phyloP scores from a whole-genome alignment of 345 rosid genomes.

The Salix koriyanagi region DNA sequence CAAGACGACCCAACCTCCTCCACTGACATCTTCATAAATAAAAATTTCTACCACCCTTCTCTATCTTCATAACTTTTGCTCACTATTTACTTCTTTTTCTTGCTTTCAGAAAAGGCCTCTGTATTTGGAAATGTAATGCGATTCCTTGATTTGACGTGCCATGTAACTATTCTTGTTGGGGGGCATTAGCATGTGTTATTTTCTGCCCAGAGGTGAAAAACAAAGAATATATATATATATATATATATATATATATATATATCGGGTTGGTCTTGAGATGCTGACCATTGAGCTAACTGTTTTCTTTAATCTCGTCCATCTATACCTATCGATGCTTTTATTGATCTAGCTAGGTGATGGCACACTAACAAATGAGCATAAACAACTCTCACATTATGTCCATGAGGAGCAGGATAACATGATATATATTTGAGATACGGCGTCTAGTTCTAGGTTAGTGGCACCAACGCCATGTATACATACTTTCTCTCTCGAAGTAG shows the following conservation, averaged over 20 bases:
- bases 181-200: not conserved
- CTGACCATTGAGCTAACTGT: not conserved
- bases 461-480: not conserved
- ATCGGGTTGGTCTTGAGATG: not conserved
- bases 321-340: conserved; percentile 3
- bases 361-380: conserved; percentile 1
- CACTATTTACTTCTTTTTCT: not conserved
- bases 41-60: conserved; percentile 4
- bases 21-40: conserved; percentile 33
- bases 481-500: not conserved
- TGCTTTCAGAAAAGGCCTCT: not conserved
- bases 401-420: conserved; percentile 24
- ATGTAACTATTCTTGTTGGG: not conserved
- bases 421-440: conserved; percentile 3
- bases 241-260: too few relatives aligned
- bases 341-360: conserved; percentile 21
- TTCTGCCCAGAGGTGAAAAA: not conserved
- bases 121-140: not conserved
- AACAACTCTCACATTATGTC: conserved; percentile 27
- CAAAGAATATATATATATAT: not conserved
- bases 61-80: conserved; percentile 12
- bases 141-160: conserved; percentile 1
- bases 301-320: not conserved
- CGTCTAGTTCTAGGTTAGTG: conserved; percentile 3
- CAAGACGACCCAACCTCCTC: conserved; percentile 17